These are phyloP conservation scores for Flaveria linearis DNA, from an alignment of 129 eudicot species.

Conservation along the genomic window DNA sequence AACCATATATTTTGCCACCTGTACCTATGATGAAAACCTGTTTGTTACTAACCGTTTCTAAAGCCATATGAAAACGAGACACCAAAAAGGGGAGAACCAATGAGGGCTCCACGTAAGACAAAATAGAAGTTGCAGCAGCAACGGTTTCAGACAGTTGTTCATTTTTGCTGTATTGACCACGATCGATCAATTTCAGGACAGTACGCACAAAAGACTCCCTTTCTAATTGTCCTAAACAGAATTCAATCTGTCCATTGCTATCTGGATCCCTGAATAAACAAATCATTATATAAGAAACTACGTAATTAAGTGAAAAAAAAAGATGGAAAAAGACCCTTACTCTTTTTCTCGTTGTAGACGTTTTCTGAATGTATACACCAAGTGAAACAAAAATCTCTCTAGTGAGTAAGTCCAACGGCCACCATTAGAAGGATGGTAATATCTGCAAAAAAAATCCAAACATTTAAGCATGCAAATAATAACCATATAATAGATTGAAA, in stretches of 20 bases:
- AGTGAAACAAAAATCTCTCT: constrained; percentile 79
- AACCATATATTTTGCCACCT: not conserved
- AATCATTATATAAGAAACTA: too few relatives aligned
- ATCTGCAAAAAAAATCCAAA: constrained; percentile 50
- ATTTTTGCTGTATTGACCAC: constrained; percentile 98
- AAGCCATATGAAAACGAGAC: constrained; percentile 91
- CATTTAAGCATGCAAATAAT: constrained; percentile 22
- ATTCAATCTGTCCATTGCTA: too few relatives aligned
- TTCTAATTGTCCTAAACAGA: too few relatives aligned
- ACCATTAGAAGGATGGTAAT: constrained; percentile 99
- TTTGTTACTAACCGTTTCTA: constrained; percentile 82
- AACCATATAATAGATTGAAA: constrained; percentile 3
- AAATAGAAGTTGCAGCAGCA: constrained; percentile 81
- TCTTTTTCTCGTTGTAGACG: constrained; percentile 80
- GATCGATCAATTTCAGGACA: constrained; percentile 80
- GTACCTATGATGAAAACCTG: not conserved
- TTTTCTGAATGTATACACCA: constrained; percentile 72
- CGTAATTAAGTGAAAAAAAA: constrained; percentile 15
- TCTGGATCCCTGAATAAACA: too few relatives aligned
- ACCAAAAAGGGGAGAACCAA: constrained; percentile 91
- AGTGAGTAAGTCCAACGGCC: constrained; percentile 97
- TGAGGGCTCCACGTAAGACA: constrained; percentile 91
- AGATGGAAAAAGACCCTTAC: constrained; percentile 44
- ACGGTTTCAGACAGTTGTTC: constrained; percentile 92
- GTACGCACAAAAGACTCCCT: constrained; percentile 70